Percentiles rank a stretch among this genome's conserved stretches.
Evolutionary conservation across 2,329 filamentous ascomycete genomes (phyloP).

Genomic region (Stagonosporopsis cucurbitacearum): DNA sequence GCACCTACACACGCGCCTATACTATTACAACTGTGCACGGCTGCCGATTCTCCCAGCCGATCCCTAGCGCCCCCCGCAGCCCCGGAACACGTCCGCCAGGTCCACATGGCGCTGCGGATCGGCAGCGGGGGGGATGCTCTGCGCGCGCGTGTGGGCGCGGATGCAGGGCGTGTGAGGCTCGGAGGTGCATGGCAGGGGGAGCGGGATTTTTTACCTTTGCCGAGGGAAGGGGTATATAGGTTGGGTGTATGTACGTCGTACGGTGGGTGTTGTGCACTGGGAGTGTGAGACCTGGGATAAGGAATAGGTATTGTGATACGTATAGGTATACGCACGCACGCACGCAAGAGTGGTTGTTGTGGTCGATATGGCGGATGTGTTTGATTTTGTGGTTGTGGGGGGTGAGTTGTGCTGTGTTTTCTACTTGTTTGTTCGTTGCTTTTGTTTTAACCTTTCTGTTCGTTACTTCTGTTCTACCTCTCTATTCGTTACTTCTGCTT

Average conservation of each 20-base stretch:
- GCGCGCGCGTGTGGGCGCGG: neutral
- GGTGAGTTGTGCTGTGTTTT: constrained; percentile 33
- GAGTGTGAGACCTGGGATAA: no score
- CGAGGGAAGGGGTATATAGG: constrained; percentile 4
- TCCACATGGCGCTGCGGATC: constrained; percentile 5
- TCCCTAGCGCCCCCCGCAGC: constrained; percentile 1
- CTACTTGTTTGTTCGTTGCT: no score
- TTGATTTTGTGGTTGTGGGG: constrained; percentile 53
- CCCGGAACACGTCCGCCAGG: neutral
- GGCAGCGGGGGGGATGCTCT: constrained; percentile 6
- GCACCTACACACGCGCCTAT: neutral
- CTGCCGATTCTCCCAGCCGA: constrained; percentile 1
- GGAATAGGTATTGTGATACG: no score
- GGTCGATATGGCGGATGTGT: constrained; percentile 31
- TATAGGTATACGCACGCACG: no score
- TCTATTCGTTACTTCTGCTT: neutral
- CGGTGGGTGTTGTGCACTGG: no score
- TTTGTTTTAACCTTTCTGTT: no score
- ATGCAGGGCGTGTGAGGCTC: neutral
- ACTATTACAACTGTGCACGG: no score
- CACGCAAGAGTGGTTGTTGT: neutral
- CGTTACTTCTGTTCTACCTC: neutral
- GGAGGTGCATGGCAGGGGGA: neutral
- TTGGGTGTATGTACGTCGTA: no score
- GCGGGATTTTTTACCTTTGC: neutral